A percentile compares a stretch with the other conserved stretches of the same genome.
These are phyloP conservation scores for Candida lessepsii DNA, from an alignment of 805 yeast genomes.

Conservation along the genomic window DNA sequence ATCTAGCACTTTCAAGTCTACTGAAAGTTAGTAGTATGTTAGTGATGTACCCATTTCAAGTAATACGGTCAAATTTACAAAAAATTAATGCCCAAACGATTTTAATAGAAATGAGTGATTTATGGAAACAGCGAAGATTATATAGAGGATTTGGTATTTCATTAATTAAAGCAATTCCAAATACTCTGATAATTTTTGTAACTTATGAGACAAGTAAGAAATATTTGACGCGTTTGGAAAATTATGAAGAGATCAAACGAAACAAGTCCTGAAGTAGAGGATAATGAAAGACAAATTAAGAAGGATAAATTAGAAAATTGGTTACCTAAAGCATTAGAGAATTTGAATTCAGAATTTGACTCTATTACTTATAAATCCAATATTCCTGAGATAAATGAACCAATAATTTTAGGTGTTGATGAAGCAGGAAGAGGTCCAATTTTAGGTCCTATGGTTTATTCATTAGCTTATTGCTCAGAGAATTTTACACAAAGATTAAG, in stretches of 20 bases:
- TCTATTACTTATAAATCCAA: conserved; percentile 51
- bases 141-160: conserved; percentile 85
- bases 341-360: conserved; percentile 28
- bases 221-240: conserved; percentile 6
- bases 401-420: conserved; percentile 80
- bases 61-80: conserved; percentile 75
- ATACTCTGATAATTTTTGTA: conserved; percentile 86
- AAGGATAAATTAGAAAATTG: conserved; percentile 18
- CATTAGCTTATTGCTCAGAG: conserved; percentile 72
- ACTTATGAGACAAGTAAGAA: conserved; percentile 66
- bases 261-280: conserved; percentile 3
- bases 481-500: conserved; percentile 47
- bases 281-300: not conserved
- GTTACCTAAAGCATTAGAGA: conserved; percentile 35
- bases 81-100: conserved; percentile 27
- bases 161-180: conserved; percentile 80
- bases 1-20: conserved; percentile 60
- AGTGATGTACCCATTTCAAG: conserved; percentile 79
- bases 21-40: conserved; percentile 70
- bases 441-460: conserved; percentile 96
- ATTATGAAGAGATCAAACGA: conserved; percentile 8
- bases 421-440: conserved; percentile 99
- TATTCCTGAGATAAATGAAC: conserved; percentile 42
- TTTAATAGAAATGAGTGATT: conserved; percentile 29
- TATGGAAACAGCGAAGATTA: conserved; percentile 55